Base-by-base conservation (phyloP, 495 filamentous ascomycete genomes). In the Penicillium pancosmium region DNA sequence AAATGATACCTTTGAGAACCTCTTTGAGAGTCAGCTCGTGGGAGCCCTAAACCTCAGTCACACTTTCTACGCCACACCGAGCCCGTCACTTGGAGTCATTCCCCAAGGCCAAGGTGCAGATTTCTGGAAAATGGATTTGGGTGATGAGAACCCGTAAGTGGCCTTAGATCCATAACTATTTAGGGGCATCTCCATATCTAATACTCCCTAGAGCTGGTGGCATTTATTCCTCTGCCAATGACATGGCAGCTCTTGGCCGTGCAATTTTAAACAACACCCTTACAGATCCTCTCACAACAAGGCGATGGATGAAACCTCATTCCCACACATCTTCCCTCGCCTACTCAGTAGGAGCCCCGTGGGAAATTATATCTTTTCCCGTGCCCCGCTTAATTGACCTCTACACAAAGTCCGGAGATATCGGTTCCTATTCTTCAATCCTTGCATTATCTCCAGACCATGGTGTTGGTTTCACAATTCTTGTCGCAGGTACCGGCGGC, bases 231-330 rank as follows among this genome's bases (percentile, higher is more conserved):
- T 82, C 79, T 0, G 60, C 71, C 13, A 68, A 66, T 18, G 84
- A 88, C 65, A 66, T 87, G 50, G 71, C 77, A 5, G 72, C 65
- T 27, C 66, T 87, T 3, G 84, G 84, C 10, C 81, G 78, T 13
- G 77, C 78, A 38, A 84, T 88, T 61, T 73, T 88, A 21, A 71
- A 69, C 15, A 79, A 75, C 16, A 73, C 74, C 0, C 68, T 87
- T 0, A 65, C 87, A 1, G 49, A 73, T 0, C 67, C 76, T 0
- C 63, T 69, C 3, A 55, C 73, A 13, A 87, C 85, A 0, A 75
- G 80, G 56, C 65, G 76, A 41, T 88, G 84, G 86, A 70, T 89
- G 48, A 85, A 86, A 57, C 86, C 85, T 0, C 46, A 59, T 7
- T 60, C 75, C 0, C 71, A 81, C 21, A 84, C 83, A 3, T 73